phyloP scores from a whole-genome alignment of 2,329 filamentous ascomycete genomes.

The Davidsoniella virescens region DNA sequence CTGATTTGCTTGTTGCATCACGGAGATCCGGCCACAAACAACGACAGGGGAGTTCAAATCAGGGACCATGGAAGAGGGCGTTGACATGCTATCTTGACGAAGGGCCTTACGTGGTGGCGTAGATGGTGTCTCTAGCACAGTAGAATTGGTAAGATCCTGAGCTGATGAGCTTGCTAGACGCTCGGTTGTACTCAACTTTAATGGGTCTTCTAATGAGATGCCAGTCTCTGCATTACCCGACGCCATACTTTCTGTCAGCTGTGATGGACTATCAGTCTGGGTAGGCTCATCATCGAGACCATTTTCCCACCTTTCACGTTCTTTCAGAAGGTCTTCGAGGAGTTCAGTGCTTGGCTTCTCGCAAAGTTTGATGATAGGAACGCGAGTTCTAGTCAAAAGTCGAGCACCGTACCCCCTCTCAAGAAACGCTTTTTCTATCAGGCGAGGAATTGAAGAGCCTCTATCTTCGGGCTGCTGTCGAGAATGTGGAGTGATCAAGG shows the following conservation, averaged over 20 bases:
- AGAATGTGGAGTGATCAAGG: conserved; percentile 51
- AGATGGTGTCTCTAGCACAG: too few relatives aligned
- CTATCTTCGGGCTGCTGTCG: conserved; percentile 33
- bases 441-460: conserved; percentile 49
- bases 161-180: not conserved
- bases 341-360: conserved; percentile 49
- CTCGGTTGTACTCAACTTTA: not conserved
- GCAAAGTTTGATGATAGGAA: conserved; percentile 80
- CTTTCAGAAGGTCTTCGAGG: conserved; percentile 42
- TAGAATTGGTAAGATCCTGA: too few relatives aligned
- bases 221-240: not conserved
- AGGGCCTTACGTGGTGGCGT: not conserved
- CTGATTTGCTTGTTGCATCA: conserved; percentile 8
- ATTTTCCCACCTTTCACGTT: conserved; percentile 56
- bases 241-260: not conserved
- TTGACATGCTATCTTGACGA: not conserved
- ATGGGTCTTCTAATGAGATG: not conserved
- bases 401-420: conserved; percentile 58
- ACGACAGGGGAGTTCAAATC: conserved; percentile 1
- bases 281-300: conserved; percentile 20
- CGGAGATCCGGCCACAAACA: conserved; percentile 5
- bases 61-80: not conserved
- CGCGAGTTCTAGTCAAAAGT: conserved; percentile 59
- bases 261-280: too few relatives aligned
- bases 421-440: conserved; percentile 61